A percentile compares a stretch with the other conserved stretches of the same genome.
Evolutionary conservation across 2,329 filamentous ascomycete species (phyloP).

Genomic region (Fusarium duplospermum): DNA sequence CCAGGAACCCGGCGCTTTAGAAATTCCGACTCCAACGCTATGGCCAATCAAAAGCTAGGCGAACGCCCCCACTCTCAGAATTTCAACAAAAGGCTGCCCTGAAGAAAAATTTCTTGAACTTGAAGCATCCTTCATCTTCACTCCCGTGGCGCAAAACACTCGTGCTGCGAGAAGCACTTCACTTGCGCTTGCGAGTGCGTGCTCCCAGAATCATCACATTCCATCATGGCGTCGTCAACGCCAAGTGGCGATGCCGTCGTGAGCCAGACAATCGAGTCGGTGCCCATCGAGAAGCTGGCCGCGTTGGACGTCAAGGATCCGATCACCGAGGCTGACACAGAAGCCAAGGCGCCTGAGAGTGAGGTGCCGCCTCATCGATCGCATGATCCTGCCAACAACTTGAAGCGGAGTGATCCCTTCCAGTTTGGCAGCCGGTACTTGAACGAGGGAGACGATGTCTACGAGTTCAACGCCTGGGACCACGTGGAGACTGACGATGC

Average conservation of each 20-base stretch:
- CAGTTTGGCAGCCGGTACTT: constrained; percentile 93
- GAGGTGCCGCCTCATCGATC: constrained; percentile 71
- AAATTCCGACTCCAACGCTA: constrained; percentile 11
- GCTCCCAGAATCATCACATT: constrained; percentile 30
- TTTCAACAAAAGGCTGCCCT: constrained; percentile 40
- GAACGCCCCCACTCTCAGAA: constrained; percentile 13
- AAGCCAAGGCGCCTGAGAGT: constrained; percentile 21
- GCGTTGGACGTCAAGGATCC: constrained; percentile 43
- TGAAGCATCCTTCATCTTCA: constrained; percentile 35
- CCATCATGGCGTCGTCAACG: constrained; percentile 41
- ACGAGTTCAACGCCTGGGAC: constrained; percentile 99
- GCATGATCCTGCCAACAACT: constrained; percentile 77
- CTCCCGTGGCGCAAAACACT: constrained; percentile 27
- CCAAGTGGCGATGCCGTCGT: constrained; percentile 38
- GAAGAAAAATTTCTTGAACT: constrained; percentile 35
- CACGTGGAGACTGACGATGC: constrained; percentile 93
- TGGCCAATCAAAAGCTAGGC: not conserved
- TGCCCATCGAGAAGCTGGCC: constrained; percentile 41
- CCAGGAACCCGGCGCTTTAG: not conserved
- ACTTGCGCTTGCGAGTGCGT: constrained; percentile 41
- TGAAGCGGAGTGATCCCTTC: constrained; percentile 92
- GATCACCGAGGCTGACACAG: constrained; percentile 29
- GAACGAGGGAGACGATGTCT: constrained; percentile 87
- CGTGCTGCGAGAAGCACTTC: constrained; percentile 32
- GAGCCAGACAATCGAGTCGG: constrained; percentile 30